These are phyloP conservation scores for Wickerhamomyces sydowiorum DNA, from an alignment of 805 yeast genomes.

Conservation along the genomic window DNA sequence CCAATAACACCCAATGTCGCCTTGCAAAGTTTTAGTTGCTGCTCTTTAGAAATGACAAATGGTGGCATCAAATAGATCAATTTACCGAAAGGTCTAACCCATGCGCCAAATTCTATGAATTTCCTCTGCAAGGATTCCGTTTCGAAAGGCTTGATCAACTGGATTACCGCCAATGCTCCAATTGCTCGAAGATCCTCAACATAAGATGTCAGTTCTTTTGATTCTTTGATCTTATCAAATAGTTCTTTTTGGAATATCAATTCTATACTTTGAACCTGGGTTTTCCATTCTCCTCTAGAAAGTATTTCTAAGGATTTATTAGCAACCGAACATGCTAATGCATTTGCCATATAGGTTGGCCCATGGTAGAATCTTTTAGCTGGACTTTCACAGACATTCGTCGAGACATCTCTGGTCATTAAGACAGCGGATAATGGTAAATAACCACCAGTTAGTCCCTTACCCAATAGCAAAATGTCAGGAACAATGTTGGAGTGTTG, in stretches of 20 bases:
- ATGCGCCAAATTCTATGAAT: neutral
- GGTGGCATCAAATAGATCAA: slow-evolving; percentile 1
- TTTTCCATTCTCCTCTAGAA: neutral
- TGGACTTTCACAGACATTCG: neutral
- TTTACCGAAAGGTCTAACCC: slow-evolving; percentile 1
- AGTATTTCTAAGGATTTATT: neutral
- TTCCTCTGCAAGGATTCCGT: neutral
- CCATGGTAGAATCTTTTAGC: neutral
- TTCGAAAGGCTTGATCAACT: neutral
- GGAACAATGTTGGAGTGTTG: slow-evolving; percentile 24
- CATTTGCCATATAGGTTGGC: slow-evolving; percentile 1
- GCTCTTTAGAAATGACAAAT: neutral
- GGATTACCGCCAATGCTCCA: slow-evolving; percentile 1
- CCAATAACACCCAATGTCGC: neutral
- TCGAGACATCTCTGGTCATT: slow-evolving; percentile 1
- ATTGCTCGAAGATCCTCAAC: neutral
- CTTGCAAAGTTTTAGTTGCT: neutral
- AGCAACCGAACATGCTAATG: neutral
- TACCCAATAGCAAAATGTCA: slow-evolving; percentile 22
- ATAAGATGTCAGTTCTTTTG: neutral
- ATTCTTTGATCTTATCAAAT: neutral
- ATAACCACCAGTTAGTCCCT: slow-evolving; percentile 24
- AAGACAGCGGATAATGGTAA: slow-evolving; percentile 21
- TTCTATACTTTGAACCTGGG: neutral
- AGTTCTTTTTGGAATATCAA: neutral